These are phyloP conservation scores for Pythium catenulatum DNA, from an alignment of 352 stramenopile species.

Conservation along the genomic window DNA sequence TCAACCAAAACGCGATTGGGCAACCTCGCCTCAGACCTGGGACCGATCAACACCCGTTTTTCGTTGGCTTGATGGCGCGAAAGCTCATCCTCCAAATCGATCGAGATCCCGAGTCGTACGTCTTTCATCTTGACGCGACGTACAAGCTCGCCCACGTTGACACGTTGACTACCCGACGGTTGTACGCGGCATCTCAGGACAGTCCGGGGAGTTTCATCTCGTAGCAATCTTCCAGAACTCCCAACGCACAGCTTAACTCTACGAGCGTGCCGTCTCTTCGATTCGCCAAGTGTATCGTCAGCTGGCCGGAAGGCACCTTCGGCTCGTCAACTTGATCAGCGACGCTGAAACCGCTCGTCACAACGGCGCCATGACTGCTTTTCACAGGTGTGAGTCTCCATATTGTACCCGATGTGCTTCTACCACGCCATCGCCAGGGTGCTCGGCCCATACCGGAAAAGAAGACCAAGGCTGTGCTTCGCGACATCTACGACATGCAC, in stretches of 20 bases:
- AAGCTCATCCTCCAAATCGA: conserved; percentile 9
- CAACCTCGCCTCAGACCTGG: neutral
- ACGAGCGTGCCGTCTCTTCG: neutral
- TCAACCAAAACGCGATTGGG: neutral
- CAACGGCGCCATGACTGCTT: conserved; percentile 19
- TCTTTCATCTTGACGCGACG: conserved; percentile 31
- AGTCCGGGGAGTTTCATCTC: conserved; percentile 1
- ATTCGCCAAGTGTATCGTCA: neutral
- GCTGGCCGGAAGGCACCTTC: neutral
- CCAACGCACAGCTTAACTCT: too few species aligned
- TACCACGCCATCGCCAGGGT: conserved; percentile 52
- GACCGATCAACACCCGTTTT: conserved; percentile 21
- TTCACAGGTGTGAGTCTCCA: neutral
- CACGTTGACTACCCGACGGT: conserved; percentile 13
- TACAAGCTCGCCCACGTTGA: conserved; percentile 26
- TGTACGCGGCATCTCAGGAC: conserved; percentile 18
- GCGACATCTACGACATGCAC: conserved; percentile 55
- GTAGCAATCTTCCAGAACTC: conserved; percentile 21
- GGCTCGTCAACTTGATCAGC: conserved; percentile 12
- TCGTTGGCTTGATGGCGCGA: conserved; percentile 12
- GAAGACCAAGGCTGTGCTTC: neutral
- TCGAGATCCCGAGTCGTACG: neutral
- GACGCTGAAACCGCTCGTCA: conserved; percentile 51
- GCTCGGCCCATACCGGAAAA: conserved; percentile 4
- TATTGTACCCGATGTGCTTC: conserved; percentile 49